phyloP scores from a whole-genome alignment of 495 filamentous ascomycete species.

The Trichoderma gamsii region DNA sequence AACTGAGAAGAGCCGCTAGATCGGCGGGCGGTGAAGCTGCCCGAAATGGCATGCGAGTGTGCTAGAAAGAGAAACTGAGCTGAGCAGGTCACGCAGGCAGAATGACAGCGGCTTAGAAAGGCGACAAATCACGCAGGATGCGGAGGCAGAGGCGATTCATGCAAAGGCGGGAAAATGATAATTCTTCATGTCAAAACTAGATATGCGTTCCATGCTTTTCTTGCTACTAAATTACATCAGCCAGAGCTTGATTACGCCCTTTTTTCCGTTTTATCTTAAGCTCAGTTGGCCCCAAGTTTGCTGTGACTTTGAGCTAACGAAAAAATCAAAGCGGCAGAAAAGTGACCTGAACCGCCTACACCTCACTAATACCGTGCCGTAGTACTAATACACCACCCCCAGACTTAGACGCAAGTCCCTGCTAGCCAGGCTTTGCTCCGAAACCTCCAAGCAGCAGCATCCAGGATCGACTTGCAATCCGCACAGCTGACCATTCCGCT shows the following conservation, averaged over 20 bases:
- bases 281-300: not conserved
- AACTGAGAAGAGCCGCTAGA: not conserved
- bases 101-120: not conserved
- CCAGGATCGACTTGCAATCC: not conserved
- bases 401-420: slow-evolving; percentile 12
- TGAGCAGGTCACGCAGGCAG: not conserved
- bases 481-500: not conserved
- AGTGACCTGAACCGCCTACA: not conserved
- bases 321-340: slow-evolving; percentile 6
- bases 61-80: not conserved
- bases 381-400: not conserved
- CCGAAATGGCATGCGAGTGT: not conserved
- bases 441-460: slow-evolving; percentile 1
- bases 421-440: slow-evolving; percentile 3
- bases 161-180: not conserved
- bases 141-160: not conserved
- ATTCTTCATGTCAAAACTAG: no score
- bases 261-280: not conserved
- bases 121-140: not conserved
- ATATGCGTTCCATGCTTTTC: no score
- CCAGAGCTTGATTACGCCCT: not conserved
- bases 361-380: not conserved
- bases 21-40: slow-evolving; percentile 11
- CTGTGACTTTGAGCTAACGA: not conserved
- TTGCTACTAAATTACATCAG: no score